phyloP scores from a whole-genome alignment of 805 yeast species.

The Yarrowia sp. region DNA sequence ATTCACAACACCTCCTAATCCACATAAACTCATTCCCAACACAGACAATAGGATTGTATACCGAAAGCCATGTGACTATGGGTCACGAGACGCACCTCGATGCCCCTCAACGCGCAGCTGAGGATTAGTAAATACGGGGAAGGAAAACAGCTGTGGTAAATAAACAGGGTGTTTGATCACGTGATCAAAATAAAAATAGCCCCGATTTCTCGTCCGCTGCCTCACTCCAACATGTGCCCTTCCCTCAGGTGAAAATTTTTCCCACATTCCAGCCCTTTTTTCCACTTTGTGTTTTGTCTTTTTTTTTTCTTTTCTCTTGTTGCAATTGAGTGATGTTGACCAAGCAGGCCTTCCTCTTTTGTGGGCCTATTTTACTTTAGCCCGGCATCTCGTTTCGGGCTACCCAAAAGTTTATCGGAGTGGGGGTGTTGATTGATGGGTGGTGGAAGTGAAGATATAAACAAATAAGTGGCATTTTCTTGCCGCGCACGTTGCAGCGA shows the following conservation, averaged over 20 bases:
- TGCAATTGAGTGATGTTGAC: too few relatives aligned
- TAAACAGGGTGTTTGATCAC: too few relatives aligned
- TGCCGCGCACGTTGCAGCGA: too few relatives aligned
- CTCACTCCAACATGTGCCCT: too few relatives aligned
- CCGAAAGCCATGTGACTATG: slow-evolving; percentile 31
- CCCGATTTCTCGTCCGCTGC: too few relatives aligned
- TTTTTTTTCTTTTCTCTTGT: not conserved
- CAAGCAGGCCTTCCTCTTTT: slow-evolving; percentile 14
- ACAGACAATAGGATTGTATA: slow-evolving; percentile 14
- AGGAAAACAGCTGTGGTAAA: too few relatives aligned
- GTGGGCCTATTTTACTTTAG: slow-evolving; percentile 33
- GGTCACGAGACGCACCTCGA: slow-evolving; percentile 35
- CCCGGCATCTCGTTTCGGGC: slow-evolving; percentile 32
- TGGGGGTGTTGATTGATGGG: not conserved
- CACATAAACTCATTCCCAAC: not conserved
- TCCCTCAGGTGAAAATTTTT: not conserved
- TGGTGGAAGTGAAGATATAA: too few relatives aligned
- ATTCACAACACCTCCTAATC: not conserved
- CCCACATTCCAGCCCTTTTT: not conserved
- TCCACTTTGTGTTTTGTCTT: not conserved
- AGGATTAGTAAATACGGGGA: too few relatives aligned
- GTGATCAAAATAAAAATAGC: too few relatives aligned
- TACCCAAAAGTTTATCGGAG: slow-evolving; percentile 15
- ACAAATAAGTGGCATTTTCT: too few relatives aligned
- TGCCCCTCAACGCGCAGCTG: slow-evolving; percentile 34